phyloP scores from a whole-genome alignment of 2,329 filamentous ascomycete species.

The Aureobasidium sp. region DNA sequence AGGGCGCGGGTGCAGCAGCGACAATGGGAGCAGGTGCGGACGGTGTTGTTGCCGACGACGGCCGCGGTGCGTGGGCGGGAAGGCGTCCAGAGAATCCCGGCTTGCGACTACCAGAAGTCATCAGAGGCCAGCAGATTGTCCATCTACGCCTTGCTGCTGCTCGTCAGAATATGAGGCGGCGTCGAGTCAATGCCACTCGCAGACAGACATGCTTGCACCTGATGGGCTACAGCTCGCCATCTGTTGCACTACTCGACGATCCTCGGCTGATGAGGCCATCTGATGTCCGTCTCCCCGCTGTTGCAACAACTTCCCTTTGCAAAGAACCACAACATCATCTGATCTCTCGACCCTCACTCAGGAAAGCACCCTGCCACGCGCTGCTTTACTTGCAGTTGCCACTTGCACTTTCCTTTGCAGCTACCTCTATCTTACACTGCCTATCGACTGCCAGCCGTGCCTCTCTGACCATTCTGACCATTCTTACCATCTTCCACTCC shows the following conservation, averaged over 20 bases:
- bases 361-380: no score
- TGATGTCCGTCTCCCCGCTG: neutral
- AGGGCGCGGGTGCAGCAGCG: neutral
- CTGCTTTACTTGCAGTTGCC: no score
- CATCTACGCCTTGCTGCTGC: neutral
- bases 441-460: neutral
- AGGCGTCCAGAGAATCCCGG: neutral
- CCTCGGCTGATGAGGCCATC: neutral
- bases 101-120: neutral
- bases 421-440: neutral
- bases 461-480: neutral
- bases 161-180: neutral
- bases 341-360: no score
- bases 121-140: neutral
- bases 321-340: no score
- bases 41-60: neutral
- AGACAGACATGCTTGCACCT: neutral
- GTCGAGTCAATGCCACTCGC: neutral
- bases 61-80: neutral
- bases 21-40: neutral
- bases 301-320: neutral
- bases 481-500: neutral
- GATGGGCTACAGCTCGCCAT: neutral
- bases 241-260: neutral
- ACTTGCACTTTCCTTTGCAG: no score